Conservation (phyloP, 208 protist genomes). For the Crithidia brevicula region DNA sequence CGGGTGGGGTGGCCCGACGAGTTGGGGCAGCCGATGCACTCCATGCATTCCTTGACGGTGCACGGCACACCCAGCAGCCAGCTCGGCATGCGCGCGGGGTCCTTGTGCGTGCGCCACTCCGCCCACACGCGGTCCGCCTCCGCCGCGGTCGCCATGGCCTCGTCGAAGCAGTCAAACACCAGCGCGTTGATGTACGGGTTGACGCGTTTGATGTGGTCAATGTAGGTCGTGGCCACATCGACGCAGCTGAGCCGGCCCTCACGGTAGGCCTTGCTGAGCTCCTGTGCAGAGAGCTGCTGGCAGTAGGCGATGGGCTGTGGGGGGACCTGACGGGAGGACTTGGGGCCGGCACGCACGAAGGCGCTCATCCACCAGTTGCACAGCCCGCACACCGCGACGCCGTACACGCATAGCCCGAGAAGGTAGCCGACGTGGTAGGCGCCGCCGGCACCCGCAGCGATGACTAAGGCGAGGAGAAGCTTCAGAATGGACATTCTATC, state of each 20-base stretch:
- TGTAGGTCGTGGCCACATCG: conserved; percentile 75
- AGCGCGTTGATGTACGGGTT: conserved; percentile 84
- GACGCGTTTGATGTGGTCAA: conserved; percentile 80
- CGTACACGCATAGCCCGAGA: conserved; percentile 43
- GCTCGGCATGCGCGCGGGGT: conserved; percentile 52
- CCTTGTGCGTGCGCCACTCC: conserved; percentile 58
- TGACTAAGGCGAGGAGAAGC: conserved; percentile 13
- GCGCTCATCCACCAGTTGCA: conserved; percentile 50
- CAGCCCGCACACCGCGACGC: conserved; percentile 35
- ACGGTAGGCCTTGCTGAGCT: conserved; percentile 70
- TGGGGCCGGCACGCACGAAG: conserved; percentile 60
- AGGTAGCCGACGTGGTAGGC: conserved; percentile 33
- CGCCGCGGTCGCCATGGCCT: conserved; percentile 55
- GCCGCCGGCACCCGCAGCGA: conserved; percentile 20
- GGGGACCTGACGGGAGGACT: conserved; percentile 72
- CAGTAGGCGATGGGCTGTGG: conserved; percentile 67
- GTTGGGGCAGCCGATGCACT: conserved; percentile 82
- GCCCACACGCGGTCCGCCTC: conserved; percentile 69
- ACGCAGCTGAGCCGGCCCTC: conserved; percentile 59
- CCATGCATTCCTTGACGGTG: conserved; percentile 90
- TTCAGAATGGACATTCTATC: conserved; percentile 16
- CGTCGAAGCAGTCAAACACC: conserved; percentile 88
- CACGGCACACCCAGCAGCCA: conserved; percentile 87
- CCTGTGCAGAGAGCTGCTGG: conserved; percentile 78
- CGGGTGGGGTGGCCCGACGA: conserved; percentile 69